Percentiles rank a stretch among this genome's conserved stretches.
Conservation (phyloP, 2,329 filamentous ascomycete species). For the Verticillium klebahnii region DNA sequence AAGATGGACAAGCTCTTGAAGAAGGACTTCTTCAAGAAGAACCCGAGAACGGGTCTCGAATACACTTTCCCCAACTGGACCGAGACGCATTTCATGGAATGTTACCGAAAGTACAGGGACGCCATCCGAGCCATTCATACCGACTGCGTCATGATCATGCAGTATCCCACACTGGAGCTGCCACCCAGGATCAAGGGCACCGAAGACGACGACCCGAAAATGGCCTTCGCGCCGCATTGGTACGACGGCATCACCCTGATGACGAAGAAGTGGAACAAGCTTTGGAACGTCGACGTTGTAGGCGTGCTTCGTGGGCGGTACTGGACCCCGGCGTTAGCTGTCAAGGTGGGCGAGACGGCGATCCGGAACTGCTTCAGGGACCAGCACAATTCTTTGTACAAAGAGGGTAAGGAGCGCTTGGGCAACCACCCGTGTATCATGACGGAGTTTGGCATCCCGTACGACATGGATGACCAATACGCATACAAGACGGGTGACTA, state of each 20-base stretch:
- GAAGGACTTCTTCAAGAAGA: slow-evolving; percentile 83
- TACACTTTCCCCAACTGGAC: slow-evolving; percentile 84
- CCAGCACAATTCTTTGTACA: slow-evolving; percentile 74
- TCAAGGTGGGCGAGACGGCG: slow-evolving; percentile 88
- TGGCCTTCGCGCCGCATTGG: slow-evolving; percentile 92
- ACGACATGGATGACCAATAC: slow-evolving; percentile 96
- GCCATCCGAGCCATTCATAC: slow-evolving; percentile 72
- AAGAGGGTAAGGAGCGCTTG: slow-evolving; percentile 85
- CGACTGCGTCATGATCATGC: slow-evolving; percentile 81
- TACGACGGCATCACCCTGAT: slow-evolving; percentile 96
- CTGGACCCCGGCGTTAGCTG: slow-evolving; percentile 80
- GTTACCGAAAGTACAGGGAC: slow-evolving; percentile 72
- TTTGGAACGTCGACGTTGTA: slow-evolving; percentile 95
- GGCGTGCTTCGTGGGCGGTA: slow-evolving; percentile 88
- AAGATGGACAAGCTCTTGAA: slow-evolving; percentile 68
- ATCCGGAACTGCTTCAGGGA: slow-evolving; percentile 92
- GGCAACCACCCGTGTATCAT: slow-evolving; percentile 85
- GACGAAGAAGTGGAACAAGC: slow-evolving; percentile 98
- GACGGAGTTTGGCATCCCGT: slow-evolving; percentile 95
- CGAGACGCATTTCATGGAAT: slow-evolving; percentile 85
- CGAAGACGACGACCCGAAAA: slow-evolving; percentile 78
- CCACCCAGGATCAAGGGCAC: slow-evolving; percentile 86
- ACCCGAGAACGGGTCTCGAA: slow-evolving; percentile 66
- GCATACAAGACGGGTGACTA: slow-evolving; percentile 97
- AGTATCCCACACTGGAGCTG: slow-evolving; percentile 87